A percentile compares a stretch with the other conserved stretches of the same genome.
Conservation (phyloP, 2,329 filamentous ascomycete species). For the Colletotrichum neosansevieriae region DNA sequence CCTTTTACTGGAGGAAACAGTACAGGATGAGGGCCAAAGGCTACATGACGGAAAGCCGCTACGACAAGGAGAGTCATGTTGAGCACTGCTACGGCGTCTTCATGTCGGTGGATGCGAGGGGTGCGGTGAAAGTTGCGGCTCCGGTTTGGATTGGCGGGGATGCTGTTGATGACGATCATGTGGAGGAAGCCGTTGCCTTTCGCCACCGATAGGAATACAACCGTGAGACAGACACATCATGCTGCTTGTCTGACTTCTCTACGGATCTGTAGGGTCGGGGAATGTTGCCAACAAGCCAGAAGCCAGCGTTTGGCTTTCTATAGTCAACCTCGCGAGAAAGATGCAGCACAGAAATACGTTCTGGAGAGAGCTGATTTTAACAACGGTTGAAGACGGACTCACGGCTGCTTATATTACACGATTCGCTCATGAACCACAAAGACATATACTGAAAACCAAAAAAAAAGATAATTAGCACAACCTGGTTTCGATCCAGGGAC, state of each 20-base stretch:
- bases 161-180: neutral
- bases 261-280: too few relatives aligned
- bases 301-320: too few relatives aligned
- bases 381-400: too few relatives aligned
- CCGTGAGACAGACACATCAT: too few relatives aligned
- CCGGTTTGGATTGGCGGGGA: neutral
- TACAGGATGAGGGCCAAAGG: conserved; percentile 6
- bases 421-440: too few relatives aligned
- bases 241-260: too few relatives aligned
- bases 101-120: conserved; percentile 1
- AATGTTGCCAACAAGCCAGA: too few relatives aligned
- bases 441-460: too few relatives aligned
- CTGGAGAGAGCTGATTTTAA: too few relatives aligned
- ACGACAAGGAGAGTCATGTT: conserved; percentile 12
- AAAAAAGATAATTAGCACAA: conserved; percentile 15
- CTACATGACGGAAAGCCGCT: neutral
- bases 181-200: neutral
- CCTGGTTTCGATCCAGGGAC: conserved; percentile 37
- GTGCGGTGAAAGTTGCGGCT: conserved; percentile 9
- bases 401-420: too few relatives aligned
- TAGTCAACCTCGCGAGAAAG: too few relatives aligned
- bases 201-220: neutral
- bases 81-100: conserved; percentile 10
- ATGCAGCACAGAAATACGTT: too few relatives aligned
- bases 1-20: conserved; percentile 16